Conservation (phyloP, 2,329 filamentous ascomycete species). For the Alternaria arbusti region DNA sequence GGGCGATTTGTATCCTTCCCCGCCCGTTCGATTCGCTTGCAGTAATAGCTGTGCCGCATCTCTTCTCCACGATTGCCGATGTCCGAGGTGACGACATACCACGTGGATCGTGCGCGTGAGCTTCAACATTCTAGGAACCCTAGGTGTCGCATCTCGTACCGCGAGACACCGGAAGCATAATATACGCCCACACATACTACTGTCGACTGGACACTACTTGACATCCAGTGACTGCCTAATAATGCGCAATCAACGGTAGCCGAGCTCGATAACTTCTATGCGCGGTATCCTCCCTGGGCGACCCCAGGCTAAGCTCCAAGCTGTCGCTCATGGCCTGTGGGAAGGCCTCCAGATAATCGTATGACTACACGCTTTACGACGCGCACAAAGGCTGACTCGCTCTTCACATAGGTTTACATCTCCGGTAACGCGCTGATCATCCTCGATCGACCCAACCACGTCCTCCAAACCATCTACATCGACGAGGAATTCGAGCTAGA, state of each 20-base stretch:
- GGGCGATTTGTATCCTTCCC: not conserved
- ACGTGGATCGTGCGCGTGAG: conserved; percentile 45
- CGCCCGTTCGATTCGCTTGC: fast-evolving
- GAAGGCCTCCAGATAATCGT: conserved; percentile 75
- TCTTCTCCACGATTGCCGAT: not conserved
- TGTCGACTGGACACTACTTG: not conserved
- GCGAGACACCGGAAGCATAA: conserved; percentile 6
- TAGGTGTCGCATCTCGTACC: conserved; percentile 15
- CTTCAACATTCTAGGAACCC: conserved; percentile 10
- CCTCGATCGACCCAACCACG: conserved; percentile 72
- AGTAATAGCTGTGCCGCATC: not conserved
- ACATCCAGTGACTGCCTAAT: not conserved
- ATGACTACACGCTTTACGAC: conserved; percentile 42
- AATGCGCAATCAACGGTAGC: conserved; percentile 28
- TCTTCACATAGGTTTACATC: conserved; percentile 73
- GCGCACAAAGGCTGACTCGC: conserved; percentile 12
- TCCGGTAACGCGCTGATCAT: conserved; percentile 88
- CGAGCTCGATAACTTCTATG: conserved; percentile 56
- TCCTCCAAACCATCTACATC: conserved; percentile 91
- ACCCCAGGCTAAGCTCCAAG: conserved; percentile 78
- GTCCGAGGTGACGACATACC: conserved; percentile 25
- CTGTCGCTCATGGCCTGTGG: conserved; percentile 76
- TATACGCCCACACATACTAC: not conserved
- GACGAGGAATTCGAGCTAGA: conserved; percentile 73
- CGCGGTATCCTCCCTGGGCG: conserved; percentile 80